Conservation (phyloP, 2,329 filamentous ascomycete species). For the Helicocarpus griseus region DNA sequence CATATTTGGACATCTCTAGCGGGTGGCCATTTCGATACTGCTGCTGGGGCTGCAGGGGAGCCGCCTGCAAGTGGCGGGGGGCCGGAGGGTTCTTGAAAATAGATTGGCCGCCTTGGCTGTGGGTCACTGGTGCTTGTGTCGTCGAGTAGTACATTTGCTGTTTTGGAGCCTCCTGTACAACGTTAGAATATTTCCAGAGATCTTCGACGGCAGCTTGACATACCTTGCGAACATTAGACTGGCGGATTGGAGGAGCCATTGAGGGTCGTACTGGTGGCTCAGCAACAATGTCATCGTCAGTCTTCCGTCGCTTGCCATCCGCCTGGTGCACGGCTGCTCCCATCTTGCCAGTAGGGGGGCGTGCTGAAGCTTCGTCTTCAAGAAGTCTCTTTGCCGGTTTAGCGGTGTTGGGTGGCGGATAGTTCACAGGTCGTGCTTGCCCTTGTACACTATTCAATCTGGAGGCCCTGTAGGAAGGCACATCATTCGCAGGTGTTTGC, state of each 20-base stretch:
- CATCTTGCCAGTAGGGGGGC: slow-evolving; percentile 28
- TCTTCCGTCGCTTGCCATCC: slow-evolving; percentile 72
- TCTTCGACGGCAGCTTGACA: slow-evolving; percentile 14
- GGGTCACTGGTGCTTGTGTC: slow-evolving; percentile 15
- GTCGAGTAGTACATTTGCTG: slow-evolving; percentile 32
- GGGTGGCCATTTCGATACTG: slow-evolving; percentile 57
- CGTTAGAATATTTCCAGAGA: slow-evolving; percentile 1
- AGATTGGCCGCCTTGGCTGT: slow-evolving; percentile 23
- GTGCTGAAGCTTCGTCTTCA: slow-evolving; percentile 48
- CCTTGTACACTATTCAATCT: slow-evolving; percentile 44
- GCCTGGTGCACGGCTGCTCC: slow-evolving; percentile 48
- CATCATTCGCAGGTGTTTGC: slow-evolving; percentile 24
- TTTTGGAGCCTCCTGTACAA: slow-evolving; percentile 24
- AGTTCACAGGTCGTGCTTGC: slow-evolving; percentile 49
- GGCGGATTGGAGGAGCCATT: slow-evolving; percentile 76
- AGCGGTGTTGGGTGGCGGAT: slow-evolving; percentile 57
- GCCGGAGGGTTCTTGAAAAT: slow-evolving; percentile 24
- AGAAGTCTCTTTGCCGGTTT: slow-evolving; percentile 65
- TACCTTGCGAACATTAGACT: slow-evolving; percentile 66
- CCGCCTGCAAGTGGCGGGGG: slow-evolving; percentile 41
- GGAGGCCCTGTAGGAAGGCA: slow-evolving; percentile 42
- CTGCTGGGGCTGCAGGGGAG: slow-evolving; percentile 33
- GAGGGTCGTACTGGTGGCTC: slow-evolving; percentile 54
- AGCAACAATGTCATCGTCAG: slow-evolving; percentile 58
- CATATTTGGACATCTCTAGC: slow-evolving; percentile 76